phyloP scores from a whole-genome alignment of 164 flowering plant species.

The Malania oleifera region DNA sequence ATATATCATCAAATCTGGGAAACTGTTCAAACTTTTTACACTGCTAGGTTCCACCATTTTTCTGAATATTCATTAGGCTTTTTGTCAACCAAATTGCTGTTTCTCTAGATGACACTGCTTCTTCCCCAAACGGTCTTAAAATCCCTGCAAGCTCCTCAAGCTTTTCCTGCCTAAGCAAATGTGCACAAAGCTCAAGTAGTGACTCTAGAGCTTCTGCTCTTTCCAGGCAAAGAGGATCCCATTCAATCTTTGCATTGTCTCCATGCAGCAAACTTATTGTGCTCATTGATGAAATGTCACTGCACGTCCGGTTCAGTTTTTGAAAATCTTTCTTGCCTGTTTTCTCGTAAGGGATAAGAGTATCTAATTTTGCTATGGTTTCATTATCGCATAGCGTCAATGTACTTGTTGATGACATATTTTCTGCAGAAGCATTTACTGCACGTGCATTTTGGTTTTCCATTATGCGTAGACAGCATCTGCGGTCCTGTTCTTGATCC shows the following conservation, averaged over 20 bases:
- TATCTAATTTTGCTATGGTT: constrained; percentile 1
- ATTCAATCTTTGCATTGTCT: constrained; percentile 17
- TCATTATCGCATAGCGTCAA: constrained; percentile 12
- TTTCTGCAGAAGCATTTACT: background rate
- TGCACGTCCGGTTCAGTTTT: constrained; percentile 8
- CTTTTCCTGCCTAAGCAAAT: constrained; percentile 40
- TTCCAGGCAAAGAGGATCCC: constrained; percentile 18
- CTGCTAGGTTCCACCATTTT: constrained; percentile 9
- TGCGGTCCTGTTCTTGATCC: background rate
- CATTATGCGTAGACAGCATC: background rate
- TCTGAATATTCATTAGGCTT: constrained; percentile 37
- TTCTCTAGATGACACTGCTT: constrained; percentile 71
- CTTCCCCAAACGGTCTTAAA: constrained; percentile 62
- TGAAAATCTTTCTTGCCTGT: constrained; percentile 7
- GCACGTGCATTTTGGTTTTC: background rate
- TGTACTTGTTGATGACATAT: constrained; percentile 13
- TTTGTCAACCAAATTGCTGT: constrained; percentile 80
- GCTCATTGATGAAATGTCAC: constrained; percentile 23
- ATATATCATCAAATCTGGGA: no score
- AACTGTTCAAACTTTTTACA: background rate
- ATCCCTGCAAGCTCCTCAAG: constrained; percentile 63
- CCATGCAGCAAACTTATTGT: constrained; percentile 22
- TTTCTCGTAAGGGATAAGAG: constrained; percentile 6
- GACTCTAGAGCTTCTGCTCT: constrained; percentile 57
- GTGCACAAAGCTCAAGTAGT: constrained; percentile 53